Conservation (phyloP, 192 early-diverging fungal species). For the Backusella psychrophila region DNA sequence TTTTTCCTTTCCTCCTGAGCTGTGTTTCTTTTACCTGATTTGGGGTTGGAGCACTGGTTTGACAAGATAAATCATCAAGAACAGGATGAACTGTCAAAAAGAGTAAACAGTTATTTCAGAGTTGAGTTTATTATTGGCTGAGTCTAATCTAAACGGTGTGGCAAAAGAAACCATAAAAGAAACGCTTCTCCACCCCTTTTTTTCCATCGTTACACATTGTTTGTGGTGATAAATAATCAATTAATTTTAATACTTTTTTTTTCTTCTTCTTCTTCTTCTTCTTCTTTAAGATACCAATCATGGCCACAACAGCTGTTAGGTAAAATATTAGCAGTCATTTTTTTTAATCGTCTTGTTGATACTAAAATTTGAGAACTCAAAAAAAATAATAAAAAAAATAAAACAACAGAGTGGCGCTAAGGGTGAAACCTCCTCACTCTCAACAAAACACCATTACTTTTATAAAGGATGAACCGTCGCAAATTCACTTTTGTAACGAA, state of each 20-base stretch:
- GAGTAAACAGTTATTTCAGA: too few species aligned
- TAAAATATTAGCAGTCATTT: neutral
- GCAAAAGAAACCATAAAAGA: neutral
- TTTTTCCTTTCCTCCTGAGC: too few species aligned
- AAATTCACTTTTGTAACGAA: conserved; percentile 43
- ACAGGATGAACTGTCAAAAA: too few species aligned
- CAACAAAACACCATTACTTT: neutral
- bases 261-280: neutral
- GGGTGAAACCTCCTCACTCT: neutral
- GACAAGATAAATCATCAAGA: too few species aligned
- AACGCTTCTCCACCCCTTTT: neutral
- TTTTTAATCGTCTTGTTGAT: neutral
- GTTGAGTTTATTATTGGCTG: too few species aligned
- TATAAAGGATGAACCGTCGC: neutral
- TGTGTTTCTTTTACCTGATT: too few species aligned
- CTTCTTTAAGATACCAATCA: neutral
- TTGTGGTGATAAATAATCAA: neutral
- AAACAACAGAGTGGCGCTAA: neutral
- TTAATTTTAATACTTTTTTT: neutral
- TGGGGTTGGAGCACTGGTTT: too few species aligned
- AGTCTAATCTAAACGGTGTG: too few species aligned
- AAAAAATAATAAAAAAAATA: neutral
- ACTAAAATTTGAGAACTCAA: neutral
- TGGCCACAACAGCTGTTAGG: neutral
- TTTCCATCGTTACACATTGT: neutral